A percentile compares a stretch with the other conserved stretches of the same genome.
Evolutionary conservation across 805 yeast genomes (phyloP).

Genomic region (Candida incommunis): DNA sequence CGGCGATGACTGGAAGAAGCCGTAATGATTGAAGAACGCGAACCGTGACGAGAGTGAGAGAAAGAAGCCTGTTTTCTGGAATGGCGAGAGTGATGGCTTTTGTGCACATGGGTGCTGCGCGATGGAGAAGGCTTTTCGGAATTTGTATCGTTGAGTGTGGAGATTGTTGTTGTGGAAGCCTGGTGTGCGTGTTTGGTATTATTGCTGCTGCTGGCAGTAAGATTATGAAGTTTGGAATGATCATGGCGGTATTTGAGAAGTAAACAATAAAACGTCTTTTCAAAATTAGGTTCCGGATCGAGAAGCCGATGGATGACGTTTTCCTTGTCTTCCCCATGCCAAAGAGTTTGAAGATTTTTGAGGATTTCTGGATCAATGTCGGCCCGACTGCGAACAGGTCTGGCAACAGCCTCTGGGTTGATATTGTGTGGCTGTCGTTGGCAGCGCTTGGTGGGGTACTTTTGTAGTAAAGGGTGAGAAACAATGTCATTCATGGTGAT

Average conservation of each 20-base stretch:
- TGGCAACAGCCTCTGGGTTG: constrained; percentile 14
- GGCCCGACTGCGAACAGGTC: constrained; percentile 22
- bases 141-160: background rate
- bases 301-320: constrained; percentile 39
- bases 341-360: constrained; percentile 60
- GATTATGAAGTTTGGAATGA: constrained; percentile 25
- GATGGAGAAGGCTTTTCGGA: background rate
- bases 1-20: constrained; percentile 15
- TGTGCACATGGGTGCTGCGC: background rate
- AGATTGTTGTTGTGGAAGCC: background rate
- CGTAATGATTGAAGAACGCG: constrained; percentile 11
- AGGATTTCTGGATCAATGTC: constrained; percentile 62
- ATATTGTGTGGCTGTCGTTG: constrained; percentile 10
- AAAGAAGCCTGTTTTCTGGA: background rate
- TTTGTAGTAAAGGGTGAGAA: constrained; percentile 65
- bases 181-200: background rate
- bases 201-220: too few species aligned
- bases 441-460: constrained; percentile 32
- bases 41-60: constrained; percentile 10
- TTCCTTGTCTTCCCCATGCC: constrained; percentile 59
- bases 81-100: background rate
- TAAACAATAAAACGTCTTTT: constrained; percentile 68
- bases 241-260: constrained; percentile 61
- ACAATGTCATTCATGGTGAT: constrained; percentile 67
- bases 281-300: constrained; percentile 48